Evolutionary conservation across 2,329 filamentous ascomycete genomes (phyloP), one percentile per base, ranked within the genome.

Genomic region (Fusarium verticillioides): DNA sequence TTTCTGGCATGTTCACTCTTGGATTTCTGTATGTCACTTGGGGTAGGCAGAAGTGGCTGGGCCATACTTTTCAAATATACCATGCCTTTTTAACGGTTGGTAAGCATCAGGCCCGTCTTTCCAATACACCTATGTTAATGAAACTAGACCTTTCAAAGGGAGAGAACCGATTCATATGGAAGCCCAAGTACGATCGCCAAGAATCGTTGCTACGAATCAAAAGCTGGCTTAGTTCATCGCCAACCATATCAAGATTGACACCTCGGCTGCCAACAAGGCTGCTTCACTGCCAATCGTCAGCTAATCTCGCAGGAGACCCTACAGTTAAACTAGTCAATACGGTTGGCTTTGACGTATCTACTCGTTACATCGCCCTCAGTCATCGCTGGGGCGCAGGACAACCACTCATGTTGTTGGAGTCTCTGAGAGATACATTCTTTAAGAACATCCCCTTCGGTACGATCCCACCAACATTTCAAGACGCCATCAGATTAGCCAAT

Each of bases 381-480:
- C 72, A 74, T 66, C 68, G 68, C 13, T 75, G 72, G 72, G 72
- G 69, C 2, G 26, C 42, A 19, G 42, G 58, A 16, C 68, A 60
- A 23, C 72, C 72, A 15, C 72, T 73, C n/a, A 72, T 54, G 58
- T 19, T 74, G 8, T 18, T 63, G 10, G 32, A 60, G 23, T 28
- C 44, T 30, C 19, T 50, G 12, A 28, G 23, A 34, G 60, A 59
- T 36, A 18, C 28, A 9, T 75, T 74, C 28, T 13, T 36, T 26
- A 21, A 37, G 3, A 28, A 43, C 7, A 73, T 74, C 21, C 49
- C 60, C 10, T 73, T 75, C 28, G 7, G 32, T 13, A 30, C 54
- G 21, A 66, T 74, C 19, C 72, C 72, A 3, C 28, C 64, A 15
- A 74, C 72, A 30, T 74, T 74, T 30, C 72, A 70, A 52, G 69